Percentiles rank a stretch among this genome's conserved stretches.
These are phyloP conservation scores for Venturia effusa DNA, from an alignment of 2,329 filamentous ascomycete genomes.

Conservation along the genomic window DNA sequence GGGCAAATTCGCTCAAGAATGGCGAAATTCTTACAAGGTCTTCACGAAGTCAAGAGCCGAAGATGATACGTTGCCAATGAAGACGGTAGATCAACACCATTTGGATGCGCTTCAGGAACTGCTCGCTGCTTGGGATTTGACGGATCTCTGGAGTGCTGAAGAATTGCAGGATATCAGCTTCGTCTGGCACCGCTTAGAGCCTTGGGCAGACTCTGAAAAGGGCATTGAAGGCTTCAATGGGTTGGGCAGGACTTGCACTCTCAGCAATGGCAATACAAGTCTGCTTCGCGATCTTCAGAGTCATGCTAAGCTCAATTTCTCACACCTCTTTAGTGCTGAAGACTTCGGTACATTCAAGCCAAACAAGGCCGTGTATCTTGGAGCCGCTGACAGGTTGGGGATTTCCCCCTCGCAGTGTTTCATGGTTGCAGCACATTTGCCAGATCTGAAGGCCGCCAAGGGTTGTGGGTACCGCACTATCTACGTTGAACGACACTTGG, in stretches of 20 bases:
- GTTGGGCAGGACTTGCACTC: conserved; percentile 49
- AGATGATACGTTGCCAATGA: conserved; percentile 39
- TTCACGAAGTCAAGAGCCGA: conserved; percentile 49
- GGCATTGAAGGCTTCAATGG: conserved; percentile 47
- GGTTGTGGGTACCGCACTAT: conserved; percentile 55
- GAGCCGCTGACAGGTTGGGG: conserved; percentile 50
- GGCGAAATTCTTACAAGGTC: conserved; percentile 51
- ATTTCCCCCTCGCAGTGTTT: conserved; percentile 51
- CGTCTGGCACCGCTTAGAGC: conserved; percentile 61
- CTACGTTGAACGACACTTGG: conserved; percentile 57
- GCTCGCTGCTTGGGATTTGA: conserved; percentile 44
- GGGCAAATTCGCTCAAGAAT: conserved; percentile 56
- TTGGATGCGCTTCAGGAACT: conserved; percentile 49
- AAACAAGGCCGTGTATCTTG: conserved; percentile 54
- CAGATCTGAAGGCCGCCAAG: conserved; percentile 57
- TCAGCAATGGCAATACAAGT: conserved; percentile 63
- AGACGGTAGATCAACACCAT: conserved; percentile 64
- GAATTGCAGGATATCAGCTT: conserved; percentile 36
- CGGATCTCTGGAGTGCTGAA: conserved; percentile 43
- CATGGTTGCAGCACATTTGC: conserved; percentile 68
- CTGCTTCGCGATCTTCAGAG: conserved; percentile 55
- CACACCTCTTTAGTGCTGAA: conserved; percentile 53
- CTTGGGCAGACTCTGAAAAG: conserved; percentile 54
- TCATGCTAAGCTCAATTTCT: conserved; percentile 51
- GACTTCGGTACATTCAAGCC: conserved; percentile 70